These are phyloP conservation scores for Mucor sp. DNA, from an alignment of 371 early-diverging fungal species.

Conservation along the genomic window DNA sequence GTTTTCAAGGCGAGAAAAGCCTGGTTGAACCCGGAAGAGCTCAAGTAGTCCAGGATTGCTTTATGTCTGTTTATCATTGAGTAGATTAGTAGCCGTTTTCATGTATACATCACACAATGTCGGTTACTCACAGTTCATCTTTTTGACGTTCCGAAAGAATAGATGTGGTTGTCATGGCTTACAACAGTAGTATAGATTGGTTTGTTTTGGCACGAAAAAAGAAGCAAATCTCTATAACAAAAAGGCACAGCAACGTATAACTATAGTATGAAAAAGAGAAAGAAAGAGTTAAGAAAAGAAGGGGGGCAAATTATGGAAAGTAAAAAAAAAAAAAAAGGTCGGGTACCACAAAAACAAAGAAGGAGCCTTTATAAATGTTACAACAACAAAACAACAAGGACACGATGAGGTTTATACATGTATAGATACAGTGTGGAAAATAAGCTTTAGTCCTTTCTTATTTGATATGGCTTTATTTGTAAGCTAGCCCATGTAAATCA, in stretches of 20 bases:
- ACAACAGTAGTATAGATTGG: neutral
- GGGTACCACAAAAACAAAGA: conserved; percentile 5
- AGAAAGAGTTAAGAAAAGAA: neutral
- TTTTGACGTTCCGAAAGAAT: conserved; percentile 74
- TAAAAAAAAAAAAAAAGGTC: neutral
- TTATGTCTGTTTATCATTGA: conserved; percentile 71
- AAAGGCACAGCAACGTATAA: neutral
- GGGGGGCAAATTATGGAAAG: neutral
- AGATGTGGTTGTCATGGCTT: conserved; percentile 34
- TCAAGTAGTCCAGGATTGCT: conserved; percentile 87
- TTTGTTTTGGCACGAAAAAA: neutral
- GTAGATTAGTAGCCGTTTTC: neutral
- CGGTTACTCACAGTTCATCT: conserved; percentile 66
- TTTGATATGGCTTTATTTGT: neutral
- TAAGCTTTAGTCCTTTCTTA: neutral
- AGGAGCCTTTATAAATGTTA: neutral
- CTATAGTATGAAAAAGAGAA: neutral
- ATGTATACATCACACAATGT: neutral
- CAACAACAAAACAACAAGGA: neutral
- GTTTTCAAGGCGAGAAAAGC: conserved; percentile 68
- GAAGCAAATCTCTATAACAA: neutral
- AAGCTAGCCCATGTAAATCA: no score
- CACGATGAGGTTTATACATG: neutral
- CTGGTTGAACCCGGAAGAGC: conserved; percentile 68
- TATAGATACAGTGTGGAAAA: neutral